Evolutionary conservation across 805 yeast genomes (phyloP).

Genomic region (Nakazawaea pomicola): DNA sequence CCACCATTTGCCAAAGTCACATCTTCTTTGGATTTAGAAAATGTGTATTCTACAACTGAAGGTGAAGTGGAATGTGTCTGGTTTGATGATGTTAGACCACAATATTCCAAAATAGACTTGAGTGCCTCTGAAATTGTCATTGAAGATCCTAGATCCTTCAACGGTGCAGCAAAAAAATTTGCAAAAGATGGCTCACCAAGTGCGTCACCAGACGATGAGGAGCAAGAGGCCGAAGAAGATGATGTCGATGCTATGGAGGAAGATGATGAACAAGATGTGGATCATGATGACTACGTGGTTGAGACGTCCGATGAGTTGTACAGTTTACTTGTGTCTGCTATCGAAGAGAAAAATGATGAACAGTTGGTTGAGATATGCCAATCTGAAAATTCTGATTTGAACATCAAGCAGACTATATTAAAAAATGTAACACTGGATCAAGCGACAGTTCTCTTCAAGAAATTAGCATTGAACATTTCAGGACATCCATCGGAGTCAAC

Average conservation of each 20-base stretch:
- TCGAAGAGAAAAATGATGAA: constrained; percentile 20
- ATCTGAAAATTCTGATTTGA: constrained; percentile 37
- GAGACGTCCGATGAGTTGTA: constrained; percentile 20
- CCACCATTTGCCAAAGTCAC: constrained; percentile 19
- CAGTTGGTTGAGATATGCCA: constrained; percentile 27
- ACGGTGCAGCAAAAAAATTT: constrained; percentile 17
- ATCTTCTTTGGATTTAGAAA: constrained; percentile 21
- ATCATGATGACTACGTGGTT: constrained; percentile 15
- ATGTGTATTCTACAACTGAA: constrained; percentile 27
- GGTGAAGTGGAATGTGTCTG: constrained; percentile 35
- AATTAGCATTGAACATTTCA: constrained; percentile 41
- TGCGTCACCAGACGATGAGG: constrained; percentile 26
- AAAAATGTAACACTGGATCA: constrained; percentile 43
- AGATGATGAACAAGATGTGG: constrained; percentile 13
- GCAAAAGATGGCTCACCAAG: constrained; percentile 9
- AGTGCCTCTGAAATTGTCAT: not conserved
- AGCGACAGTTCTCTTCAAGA: constrained; percentile 39
- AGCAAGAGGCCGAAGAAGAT: constrained; percentile 14
- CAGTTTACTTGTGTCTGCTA: constrained; percentile 19
- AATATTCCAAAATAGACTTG: constrained; percentile 16
- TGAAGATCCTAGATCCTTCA: constrained; percentile 3
- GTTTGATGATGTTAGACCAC: constrained; percentile 29
- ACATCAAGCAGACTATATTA: constrained; percentile 48
- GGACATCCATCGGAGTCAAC: constrained; percentile 52
- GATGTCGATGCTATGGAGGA: constrained; percentile 23